These are phyloP conservation scores for Pleurotus platypus DNA, from an alignment of 768 basidiomycete species.

Conservation along the genomic window DNA sequence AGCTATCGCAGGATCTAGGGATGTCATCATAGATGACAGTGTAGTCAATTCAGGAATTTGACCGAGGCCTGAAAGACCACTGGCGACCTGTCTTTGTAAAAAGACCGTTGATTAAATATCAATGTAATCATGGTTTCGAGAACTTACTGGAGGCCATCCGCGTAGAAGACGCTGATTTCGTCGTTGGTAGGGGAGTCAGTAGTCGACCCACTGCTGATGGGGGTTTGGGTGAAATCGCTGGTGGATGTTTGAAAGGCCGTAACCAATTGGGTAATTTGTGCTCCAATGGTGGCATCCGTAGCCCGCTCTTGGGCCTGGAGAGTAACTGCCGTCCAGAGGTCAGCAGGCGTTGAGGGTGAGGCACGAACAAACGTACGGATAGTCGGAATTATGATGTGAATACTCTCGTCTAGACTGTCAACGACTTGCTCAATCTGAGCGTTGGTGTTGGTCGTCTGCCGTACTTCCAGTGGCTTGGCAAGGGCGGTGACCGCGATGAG, in stretches of 20 bases:
- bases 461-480: constrained; percentile 23
- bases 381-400: constrained; percentile 19
- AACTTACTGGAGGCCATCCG: constrained; percentile 27
- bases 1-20: constrained; percentile 28
- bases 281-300: constrained; percentile 24
- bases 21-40: constrained; percentile 19
- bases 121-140: neutral
- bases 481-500: constrained; percentile 23
- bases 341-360: neutral
- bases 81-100: constrained; percentile 20
- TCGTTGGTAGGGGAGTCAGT: constrained; percentile 29
- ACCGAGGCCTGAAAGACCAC: constrained; percentile 26
- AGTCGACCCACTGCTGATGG: constrained; percentile 28
- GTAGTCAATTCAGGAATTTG: constrained; percentile 19
- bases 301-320: constrained; percentile 26
- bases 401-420: constrained; percentile 18
- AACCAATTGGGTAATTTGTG: constrained; percentile 22
- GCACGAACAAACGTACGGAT: constrained; percentile 20
- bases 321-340: constrained; percentile 16
- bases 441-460: constrained; percentile 31
- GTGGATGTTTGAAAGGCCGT: constrained; percentile 22
- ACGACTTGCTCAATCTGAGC: constrained; percentile 22
- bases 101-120: neutral
- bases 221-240: constrained; percentile 16
- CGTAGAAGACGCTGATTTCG: constrained; percentile 26